Base-by-base conservation (phyloP, 495 filamentous ascomycete genomes). In the Aspergillus carlsbadensis region DNA sequence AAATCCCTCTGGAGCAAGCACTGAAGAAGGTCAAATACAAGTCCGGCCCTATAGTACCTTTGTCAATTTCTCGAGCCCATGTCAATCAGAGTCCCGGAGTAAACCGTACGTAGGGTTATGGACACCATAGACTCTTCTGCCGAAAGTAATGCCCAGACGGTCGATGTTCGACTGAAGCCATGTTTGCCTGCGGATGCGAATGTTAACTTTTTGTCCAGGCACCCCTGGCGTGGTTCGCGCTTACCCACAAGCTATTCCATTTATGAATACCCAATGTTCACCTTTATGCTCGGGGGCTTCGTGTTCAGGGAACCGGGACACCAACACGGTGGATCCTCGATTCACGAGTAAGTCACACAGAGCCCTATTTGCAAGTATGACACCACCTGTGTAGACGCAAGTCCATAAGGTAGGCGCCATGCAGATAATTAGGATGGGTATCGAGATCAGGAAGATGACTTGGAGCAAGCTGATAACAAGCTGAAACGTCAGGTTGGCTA, bases 1-100 rank as follows among this genome's bases (percentile, higher is more conserved):
- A 92, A 87, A 66, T 85, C 83, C 8, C 91, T 81, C 62, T 96
- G 88, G 57, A 92, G 77, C 6, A 94, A 69, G 59, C 87, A 92
- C 65, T 93, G 83, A 39, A 91, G 68, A 8, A 92, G 69, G 58
- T 95, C 90, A 51, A 89, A 89, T 14, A 90, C 61, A 41, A 91
- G 74, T 3, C 90, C 90, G 15, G 57, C 33, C 18, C 71, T 76
- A 29, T 10, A 5, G 15, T 15, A 1, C n/a, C 6, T 17, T n/a
- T n/a, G 13, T 50, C 20, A 50, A 10, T 15, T 14, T 7, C 20
- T 26, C 14, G 13, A 26, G 18, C 15, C 4, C 20, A 5, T n/a
- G 1, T 35, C 10, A 6, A 22, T 13, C 17, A 37, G 4, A 14
- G 2, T 42, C 3, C 6, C 5, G 15, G 3, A 13, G 13, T 26